Percentiles rank a stretch among this genome's conserved stretches.
These are phyloP conservation scores for Triticum turgidum DNA, from an alignment of 176 grass and related monocot species.

Conservation along the genomic window DNA sequence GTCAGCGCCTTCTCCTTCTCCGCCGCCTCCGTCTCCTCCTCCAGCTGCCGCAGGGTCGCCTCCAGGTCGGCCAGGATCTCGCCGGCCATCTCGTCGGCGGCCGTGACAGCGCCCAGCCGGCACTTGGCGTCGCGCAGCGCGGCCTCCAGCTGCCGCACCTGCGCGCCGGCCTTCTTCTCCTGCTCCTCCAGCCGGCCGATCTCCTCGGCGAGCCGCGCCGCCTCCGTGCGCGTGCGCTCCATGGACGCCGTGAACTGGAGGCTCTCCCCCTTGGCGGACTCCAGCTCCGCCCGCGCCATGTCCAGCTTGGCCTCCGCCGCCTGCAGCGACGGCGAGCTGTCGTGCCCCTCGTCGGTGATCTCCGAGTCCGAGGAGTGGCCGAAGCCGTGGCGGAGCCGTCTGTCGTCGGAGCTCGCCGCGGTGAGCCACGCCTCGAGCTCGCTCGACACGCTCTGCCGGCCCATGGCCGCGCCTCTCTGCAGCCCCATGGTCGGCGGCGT, in stretches of 20 bases:
- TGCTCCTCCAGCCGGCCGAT: slow-evolving; percentile 29
- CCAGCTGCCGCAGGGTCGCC: slow-evolving; percentile 50
- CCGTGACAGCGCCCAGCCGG: slow-evolving; percentile 38
- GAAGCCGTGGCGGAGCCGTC: slow-evolving; percentile 20
- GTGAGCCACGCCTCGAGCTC: slow-evolving; percentile 39
- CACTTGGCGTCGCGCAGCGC: slow-evolving; percentile 54
- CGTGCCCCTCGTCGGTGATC: neutral
- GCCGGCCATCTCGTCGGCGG: slow-evolving; percentile 47
- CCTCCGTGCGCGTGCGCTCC: slow-evolving; percentile 51
- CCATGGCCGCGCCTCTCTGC: slow-evolving; percentile 6
- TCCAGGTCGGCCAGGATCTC: slow-evolving; percentile 47
- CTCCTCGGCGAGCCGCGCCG: slow-evolving; percentile 45
- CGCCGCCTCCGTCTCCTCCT: slow-evolving; percentile 40
- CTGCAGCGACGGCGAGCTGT: slow-evolving; percentile 16
- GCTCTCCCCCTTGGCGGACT: slow-evolving; percentile 49
- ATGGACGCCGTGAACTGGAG: slow-evolving; percentile 48
- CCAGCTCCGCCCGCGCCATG: slow-evolving; percentile 52
- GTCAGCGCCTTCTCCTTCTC: slow-evolving; percentile 46
- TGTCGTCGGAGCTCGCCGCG: slow-evolving; percentile 49
- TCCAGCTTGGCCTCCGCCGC: slow-evolving; percentile 43
- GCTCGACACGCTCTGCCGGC: slow-evolving; percentile 20
- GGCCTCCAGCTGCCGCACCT: slow-evolving; percentile 53
- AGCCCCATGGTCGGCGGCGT: slow-evolving; percentile 14
- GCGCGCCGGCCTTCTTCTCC: slow-evolving; percentile 57
- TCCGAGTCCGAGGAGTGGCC: neutral